A percentile compares a stretch with the other conserved stretches of the same genome.
Evolutionary conservation across 306 rosid genomes (phyloP).

Genomic region (Lotus japonicus): DNA sequence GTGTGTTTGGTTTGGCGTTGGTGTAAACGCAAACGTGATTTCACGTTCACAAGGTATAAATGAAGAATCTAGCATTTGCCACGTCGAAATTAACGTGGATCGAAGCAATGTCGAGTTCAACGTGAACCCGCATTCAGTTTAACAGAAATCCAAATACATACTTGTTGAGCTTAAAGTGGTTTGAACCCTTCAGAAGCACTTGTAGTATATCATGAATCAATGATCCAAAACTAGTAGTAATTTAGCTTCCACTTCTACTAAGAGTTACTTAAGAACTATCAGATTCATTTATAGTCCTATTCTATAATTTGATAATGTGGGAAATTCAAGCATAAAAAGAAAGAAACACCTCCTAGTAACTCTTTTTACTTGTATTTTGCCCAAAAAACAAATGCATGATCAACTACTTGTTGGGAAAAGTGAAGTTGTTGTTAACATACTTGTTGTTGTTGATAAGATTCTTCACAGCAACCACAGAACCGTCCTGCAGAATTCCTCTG

Average conservation of each 20-base stretch:
- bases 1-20: no score
- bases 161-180: no score
- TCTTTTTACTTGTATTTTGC: not conserved
- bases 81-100: no score
- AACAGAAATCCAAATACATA: no score
- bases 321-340: not conserved
- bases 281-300: not conserved
- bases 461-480: constrained; percentile 84
- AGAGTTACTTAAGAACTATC: not conserved
- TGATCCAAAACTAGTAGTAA: no score
- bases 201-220: no score
- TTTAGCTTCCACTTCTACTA: not conserved
- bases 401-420: not conserved
- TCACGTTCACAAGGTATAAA: no score
- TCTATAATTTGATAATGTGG: not conserved
- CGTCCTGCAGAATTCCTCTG: constrained; percentile 58
- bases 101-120: no score
- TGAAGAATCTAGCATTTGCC: no score
- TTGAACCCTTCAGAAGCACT: no score
- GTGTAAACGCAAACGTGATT: no score
- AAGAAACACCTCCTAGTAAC: not conserved
- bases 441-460: constrained; percentile 93
- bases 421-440: constrained; percentile 35
- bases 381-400: not conserved
- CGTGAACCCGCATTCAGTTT: no score